Evolutionary conservation across 768 basidiomycete genomes (phyloP).

Genomic region (Trametes gibbosa): DNA sequence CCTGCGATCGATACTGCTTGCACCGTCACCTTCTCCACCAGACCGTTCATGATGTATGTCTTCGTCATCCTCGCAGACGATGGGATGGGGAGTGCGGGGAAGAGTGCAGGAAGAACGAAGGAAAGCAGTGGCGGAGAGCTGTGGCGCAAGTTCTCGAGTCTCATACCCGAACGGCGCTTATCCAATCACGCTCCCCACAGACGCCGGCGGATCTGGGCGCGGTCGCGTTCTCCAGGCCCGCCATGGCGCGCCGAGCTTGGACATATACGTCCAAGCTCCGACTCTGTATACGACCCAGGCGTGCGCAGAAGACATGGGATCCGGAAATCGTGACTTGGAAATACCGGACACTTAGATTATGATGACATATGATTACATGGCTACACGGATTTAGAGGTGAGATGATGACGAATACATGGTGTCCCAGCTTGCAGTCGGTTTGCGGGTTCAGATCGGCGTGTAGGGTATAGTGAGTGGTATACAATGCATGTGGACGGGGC

Average conservation of each 20-base stretch:
- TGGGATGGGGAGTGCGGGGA: background rate
- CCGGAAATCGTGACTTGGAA: background rate
- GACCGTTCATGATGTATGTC: constrained; percentile 78
- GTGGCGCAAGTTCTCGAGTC: constrained; percentile 16
- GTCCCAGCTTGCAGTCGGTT: too few relatives aligned
- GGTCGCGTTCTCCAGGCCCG: background rate
- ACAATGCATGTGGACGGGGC: background rate
- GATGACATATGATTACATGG: background rate
- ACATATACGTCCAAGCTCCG: background rate
- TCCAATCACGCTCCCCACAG: background rate
- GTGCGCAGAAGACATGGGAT: background rate
- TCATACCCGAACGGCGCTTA: background rate
- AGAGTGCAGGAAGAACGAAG: constrained; percentile 1
- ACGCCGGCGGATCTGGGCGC: background rate
- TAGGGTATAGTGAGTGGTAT: constrained; percentile 1
- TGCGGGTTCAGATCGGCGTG: background rate
- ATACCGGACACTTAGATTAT: background rate
- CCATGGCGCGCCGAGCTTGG: constrained; percentile 1
- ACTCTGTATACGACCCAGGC: background rate
- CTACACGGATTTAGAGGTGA: background rate
- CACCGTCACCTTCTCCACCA: constrained; percentile 69
- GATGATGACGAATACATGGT: background rate
- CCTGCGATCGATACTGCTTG: background rate
- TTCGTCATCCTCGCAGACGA: constrained; percentile 60
- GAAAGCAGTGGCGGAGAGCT: constrained; percentile 13